Conservation (phyloP, 2,329 filamentous ascomycete genomes). For the Xylaria sp. region DNA sequence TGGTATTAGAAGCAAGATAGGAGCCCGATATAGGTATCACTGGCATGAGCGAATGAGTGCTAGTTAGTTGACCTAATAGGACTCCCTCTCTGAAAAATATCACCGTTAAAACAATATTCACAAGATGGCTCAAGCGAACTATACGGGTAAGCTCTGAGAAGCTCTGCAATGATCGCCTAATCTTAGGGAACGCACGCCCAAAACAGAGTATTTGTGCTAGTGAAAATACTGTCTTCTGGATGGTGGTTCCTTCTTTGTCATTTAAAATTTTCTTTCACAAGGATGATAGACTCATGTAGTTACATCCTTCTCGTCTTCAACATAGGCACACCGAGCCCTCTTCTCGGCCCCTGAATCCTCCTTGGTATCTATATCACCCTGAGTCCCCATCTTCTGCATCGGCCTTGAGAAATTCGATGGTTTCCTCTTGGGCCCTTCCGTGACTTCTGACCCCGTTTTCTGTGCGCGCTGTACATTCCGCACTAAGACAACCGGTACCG, state of each 20-base stretch:
- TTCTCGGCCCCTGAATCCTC: constrained; percentile 32
- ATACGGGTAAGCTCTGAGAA: too few relatives aligned
- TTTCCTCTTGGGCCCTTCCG: constrained; percentile 25
- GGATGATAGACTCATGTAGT: not conserved
- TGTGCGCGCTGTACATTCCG: constrained; percentile 30
- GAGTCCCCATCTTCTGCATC: constrained; percentile 18
- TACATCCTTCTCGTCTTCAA: constrained; percentile 12
- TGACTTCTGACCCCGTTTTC: not conserved
- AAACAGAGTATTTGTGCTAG: too few relatives aligned
- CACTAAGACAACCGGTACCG: constrained; percentile 36
- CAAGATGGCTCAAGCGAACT: too few relatives aligned
- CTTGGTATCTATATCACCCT: constrained; percentile 14
- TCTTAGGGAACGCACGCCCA: too few relatives aligned
- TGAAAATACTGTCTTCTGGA: not conserved
- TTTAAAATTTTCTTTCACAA: not conserved
- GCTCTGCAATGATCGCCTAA: too few relatives aligned
- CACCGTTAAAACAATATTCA: too few relatives aligned
- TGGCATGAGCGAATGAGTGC: too few relatives aligned
- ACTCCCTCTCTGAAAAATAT: not conserved
- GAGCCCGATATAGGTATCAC: too few relatives aligned
- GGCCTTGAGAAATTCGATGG: constrained; percentile 45
- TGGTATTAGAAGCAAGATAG: too few relatives aligned
- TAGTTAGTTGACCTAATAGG: too few relatives aligned
- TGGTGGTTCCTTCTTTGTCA: constrained; percentile 4
- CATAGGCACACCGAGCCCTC: constrained; percentile 29